A percentile compares a stretch with the other conserved stretches of the same genome.
These are phyloP conservation scores for Hirschfeldia incana DNA, from an alignment of 345 rosid species.

Conservation along the genomic window DNA sequence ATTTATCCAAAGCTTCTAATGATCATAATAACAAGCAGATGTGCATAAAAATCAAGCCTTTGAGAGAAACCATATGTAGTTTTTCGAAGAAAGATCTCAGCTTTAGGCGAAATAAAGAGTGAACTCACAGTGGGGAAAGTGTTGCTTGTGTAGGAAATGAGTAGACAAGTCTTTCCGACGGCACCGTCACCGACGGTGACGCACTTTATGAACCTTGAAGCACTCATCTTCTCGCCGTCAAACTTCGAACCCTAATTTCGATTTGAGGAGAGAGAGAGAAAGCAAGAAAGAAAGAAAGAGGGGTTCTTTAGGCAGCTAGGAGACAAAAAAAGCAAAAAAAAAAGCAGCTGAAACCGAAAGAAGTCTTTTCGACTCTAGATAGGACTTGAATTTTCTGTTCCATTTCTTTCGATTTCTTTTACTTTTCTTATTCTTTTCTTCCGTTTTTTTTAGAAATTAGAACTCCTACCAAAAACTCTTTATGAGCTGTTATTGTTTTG, in stretches of 20 bases:
- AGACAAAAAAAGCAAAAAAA: conserved; percentile 7
- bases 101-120: background rate
- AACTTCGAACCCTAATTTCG: conserved; percentile 23
- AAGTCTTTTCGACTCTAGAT: background rate
- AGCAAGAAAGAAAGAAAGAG: background rate
- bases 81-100: background rate
- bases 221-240: conserved; percentile 50
- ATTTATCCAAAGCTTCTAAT: background rate
- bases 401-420: background rate
- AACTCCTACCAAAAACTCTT: too few species aligned
- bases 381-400: background rate
- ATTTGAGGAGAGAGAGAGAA: conserved; percentile 10
- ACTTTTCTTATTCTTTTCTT: too few species aligned
- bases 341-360: conserved; percentile 16
- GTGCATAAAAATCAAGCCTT: background rate
- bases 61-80: background rate
- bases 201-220: conserved; percentile 72
- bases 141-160: conserved; percentile 76
- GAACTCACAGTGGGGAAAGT: conserved; percentile 66
- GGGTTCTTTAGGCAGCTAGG: background rate
- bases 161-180: conserved; percentile 80
- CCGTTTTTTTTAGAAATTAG: too few species aligned
- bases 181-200: conserved; percentile 85
- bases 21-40: background rate
- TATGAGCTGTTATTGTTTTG: too few species aligned